Evolutionary conservation across 2,329 filamentous ascomycete species (phyloP).

Genomic region (Emericellopsis cladophorae): DNA sequence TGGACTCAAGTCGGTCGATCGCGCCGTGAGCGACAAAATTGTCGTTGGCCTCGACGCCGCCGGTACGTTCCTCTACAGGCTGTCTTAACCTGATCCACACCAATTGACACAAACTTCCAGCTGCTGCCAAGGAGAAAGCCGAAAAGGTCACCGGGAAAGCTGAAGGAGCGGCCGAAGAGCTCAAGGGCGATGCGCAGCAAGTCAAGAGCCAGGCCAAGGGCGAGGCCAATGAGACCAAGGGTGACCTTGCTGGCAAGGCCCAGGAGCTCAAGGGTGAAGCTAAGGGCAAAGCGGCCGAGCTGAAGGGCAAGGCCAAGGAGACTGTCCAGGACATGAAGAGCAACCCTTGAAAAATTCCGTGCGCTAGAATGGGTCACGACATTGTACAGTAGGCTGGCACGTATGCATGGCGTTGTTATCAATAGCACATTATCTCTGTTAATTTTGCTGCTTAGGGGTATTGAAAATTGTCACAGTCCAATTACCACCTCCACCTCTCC

Average conservation of each 20-base stretch:
- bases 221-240: constrained; percentile 16
- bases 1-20: constrained; percentile 44
- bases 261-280: constrained; percentile 21
- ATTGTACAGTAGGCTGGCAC: background rate
- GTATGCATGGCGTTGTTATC: background rate
- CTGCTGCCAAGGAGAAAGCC: constrained; percentile 26
- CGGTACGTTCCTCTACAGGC: constrained; percentile 25
- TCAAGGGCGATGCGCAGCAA: constrained; percentile 23
- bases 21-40: constrained; percentile 46
- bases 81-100: background rate
- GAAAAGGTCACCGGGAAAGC: constrained; percentile 16
- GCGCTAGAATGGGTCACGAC: background rate
- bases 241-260: constrained; percentile 20
- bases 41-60: constrained; percentile 43
- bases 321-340: constrained; percentile 24
- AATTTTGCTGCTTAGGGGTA: background rate
- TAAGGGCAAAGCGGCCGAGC: constrained; percentile 21
- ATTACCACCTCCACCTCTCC: background rate
- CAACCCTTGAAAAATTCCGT: constrained; percentile 6
- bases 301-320: constrained; percentile 29
- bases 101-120: constrained; percentile 10
- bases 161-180: constrained; percentile 19
- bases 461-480: background rate
- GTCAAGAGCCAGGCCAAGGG: constrained; percentile 26
- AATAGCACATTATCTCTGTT: background rate